phyloP scores from a whole-genome alignment of 371 early-diverging fungal species.

The Encephalitozoon cuniculi region DNA sequence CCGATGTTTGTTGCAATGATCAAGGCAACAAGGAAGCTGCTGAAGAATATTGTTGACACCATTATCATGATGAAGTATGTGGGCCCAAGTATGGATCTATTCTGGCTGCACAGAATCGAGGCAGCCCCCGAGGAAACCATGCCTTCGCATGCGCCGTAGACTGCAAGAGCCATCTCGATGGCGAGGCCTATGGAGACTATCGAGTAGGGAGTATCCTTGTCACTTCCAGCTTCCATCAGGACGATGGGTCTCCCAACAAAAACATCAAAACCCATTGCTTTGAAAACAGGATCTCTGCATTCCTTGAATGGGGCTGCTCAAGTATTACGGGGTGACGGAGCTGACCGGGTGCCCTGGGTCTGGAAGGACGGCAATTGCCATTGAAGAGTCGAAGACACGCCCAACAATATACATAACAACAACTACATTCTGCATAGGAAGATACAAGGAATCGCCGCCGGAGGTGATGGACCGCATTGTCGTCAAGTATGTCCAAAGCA shows the following conservation, averaged over 20 bases:
- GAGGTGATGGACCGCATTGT: conserved; percentile 1
- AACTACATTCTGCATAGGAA: conserved; percentile 15
- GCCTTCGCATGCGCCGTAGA: conserved; percentile 50
- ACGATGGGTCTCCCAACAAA: background rate
- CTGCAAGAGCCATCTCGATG: conserved; percentile 21
- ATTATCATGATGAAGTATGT: conserved; percentile 53
- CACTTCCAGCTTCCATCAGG: background rate
- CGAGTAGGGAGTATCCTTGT: conserved; percentile 10
- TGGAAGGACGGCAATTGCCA: conserved; percentile 42
- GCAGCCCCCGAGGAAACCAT: conserved; percentile 36
- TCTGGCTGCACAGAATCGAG: conserved; percentile 36
- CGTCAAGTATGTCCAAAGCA: background rate
- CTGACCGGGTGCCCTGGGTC: conserved; percentile 31
- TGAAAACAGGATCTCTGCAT: background rate
- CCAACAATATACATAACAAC: conserved; percentile 40
- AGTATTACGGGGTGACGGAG: conserved; percentile 46
- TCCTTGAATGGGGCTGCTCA: background rate
- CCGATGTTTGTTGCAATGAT: conserved; percentile 27
- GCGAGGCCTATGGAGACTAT: conserved; percentile 28
- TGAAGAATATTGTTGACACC: conserved; percentile 50
- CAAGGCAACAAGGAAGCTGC: conserved; percentile 49
- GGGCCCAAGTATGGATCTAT: conserved; percentile 37
- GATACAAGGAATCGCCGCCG: background rate
- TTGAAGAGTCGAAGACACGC: conserved; percentile 18
- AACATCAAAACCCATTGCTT: background rate